Evolutionary conservation across 2,329 filamentous ascomycete species (phyloP), one percentile per base, ranked within the genome.

Genomic region (Fusarium poae): DNA sequence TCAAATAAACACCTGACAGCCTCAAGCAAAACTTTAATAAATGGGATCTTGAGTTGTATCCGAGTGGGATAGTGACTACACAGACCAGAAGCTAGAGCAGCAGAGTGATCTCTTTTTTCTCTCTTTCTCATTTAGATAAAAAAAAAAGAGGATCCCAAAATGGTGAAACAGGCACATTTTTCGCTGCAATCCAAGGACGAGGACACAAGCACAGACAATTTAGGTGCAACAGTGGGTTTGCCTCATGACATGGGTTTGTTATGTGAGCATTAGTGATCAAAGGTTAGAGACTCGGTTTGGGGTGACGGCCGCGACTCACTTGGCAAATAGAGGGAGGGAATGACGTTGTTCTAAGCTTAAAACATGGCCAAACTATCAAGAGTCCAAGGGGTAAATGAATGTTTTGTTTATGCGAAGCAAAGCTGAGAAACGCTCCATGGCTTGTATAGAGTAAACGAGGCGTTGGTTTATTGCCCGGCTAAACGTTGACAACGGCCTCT

Each of bases 261-360:
- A 73, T 70, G 67, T 68, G 70, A 72, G 69, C 71, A 69, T 74
- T 54, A 58, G 51, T 61, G 62, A 72, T 72, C 39, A 21, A 52
- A 46, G 25, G 48, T 27, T 29, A 16, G 13, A 23, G 20, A 23
- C 18, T 52, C 8, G 39, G 15, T 52, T 23, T 44, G 46, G 18
- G 46, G 27, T 16, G 10, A 35, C 20, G 46, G 21, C 4, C 7
- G 25, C 39, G 23, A 40, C 15, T 52, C n/a, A 39, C n/a, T 20
- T n/a, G 35, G 9, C 21, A 10, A 11, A 10, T 27, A 27, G 27
- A 27, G 27, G 8, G 32, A 52, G 27, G 29, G 15, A 25, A 27
- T 57, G 39, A 39, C 35, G 27, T 53, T 43, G 16, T 50, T 60
- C 61, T 61, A 55, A 66, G 55, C 54, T 65, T 49, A 65, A 60